These are phyloP conservation scores for Ceratobasidium sp. DNA, from an alignment of 1,284 basidiomycete species.

Conservation along the genomic window DNA sequence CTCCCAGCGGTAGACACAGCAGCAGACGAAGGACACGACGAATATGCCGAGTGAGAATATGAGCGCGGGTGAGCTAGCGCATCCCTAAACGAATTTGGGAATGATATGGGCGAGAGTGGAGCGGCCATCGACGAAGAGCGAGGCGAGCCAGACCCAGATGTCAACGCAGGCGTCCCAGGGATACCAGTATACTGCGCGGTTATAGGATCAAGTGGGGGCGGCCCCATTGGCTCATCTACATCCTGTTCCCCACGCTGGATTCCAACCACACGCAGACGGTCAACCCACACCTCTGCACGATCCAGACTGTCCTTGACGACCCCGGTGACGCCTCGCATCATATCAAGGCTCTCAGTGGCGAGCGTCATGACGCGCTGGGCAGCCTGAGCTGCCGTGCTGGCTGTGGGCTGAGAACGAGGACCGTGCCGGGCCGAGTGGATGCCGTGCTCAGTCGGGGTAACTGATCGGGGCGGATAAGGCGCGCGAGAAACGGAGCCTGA, in stretches of 20 bases:
- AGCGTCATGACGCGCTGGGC: conserved; percentile 85
- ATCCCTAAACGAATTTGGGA: conserved; percentile 37
- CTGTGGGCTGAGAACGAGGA: conserved; percentile 45
- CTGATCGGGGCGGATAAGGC: conserved; percentile 34
- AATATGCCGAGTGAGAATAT: conserved; percentile 24
- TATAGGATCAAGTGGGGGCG: conserved; percentile 6
- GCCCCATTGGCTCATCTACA: conserved; percentile 22
- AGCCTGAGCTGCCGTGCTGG: conserved; percentile 67
- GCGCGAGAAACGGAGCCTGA: conserved; percentile 45
- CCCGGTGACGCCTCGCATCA: conserved; percentile 85
- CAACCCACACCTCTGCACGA: conserved; percentile 88
- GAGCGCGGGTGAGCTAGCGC: conserved; percentile 32
- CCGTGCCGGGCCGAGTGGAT: conserved; percentile 40
- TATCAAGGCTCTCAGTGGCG: conserved; percentile 90
- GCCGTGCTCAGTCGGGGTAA: conserved; percentile 37
- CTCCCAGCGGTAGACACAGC: conserved; percentile 36
- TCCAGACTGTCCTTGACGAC: conserved; percentile 90
- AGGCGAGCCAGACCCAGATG: conserved; percentile 39
- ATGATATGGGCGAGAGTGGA: conserved; percentile 41
- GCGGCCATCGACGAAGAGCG: conserved; percentile 34
- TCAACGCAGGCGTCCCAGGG: conserved; percentile 37
- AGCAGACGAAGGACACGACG: conserved; percentile 33
- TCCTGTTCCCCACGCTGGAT: conserved; percentile 63
- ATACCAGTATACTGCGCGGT: conserved; percentile 26
- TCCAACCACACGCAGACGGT: conserved; percentile 77